These are phyloP conservation scores for Candida multigemmis DNA, from an alignment of 805 yeast species.

Conservation along the genomic window DNA sequence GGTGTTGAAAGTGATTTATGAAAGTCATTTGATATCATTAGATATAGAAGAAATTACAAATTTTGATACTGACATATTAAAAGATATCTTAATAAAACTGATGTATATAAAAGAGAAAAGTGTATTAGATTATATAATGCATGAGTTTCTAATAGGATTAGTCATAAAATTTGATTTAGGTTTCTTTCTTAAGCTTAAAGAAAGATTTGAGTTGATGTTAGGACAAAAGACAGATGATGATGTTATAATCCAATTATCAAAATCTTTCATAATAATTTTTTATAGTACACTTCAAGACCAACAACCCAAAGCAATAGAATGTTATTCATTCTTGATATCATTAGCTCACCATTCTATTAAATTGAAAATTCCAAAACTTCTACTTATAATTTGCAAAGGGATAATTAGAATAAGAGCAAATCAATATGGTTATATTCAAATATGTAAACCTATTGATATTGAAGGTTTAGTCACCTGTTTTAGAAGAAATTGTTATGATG, in stretches of 20 bases:
- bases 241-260: too few species aligned
- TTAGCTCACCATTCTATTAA: constrained; percentile 27
- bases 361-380: constrained; percentile 21
- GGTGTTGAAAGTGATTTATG: too few species aligned
- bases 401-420: constrained; percentile 48
- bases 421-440: constrained; percentile 32
- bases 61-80: constrained; percentile 22
- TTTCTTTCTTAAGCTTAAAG: too few species aligned
- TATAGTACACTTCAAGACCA: too few species aligned
- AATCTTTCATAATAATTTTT: too few species aligned
- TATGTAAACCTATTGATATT: constrained; percentile 50
- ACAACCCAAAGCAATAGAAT: constrained; percentile 16
- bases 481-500: constrained; percentile 34
- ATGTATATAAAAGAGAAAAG: constrained; percentile 18
- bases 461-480: constrained; percentile 58
- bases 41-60: too few species aligned
- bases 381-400: constrained; percentile 42
- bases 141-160: too few species aligned
- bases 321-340: constrained; percentile 20
- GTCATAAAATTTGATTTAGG: too few species aligned
- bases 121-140: constrained; percentile 21
- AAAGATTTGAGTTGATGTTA: too few species aligned
- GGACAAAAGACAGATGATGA: too few species aligned
- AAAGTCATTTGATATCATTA: too few species aligned
- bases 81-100: constrained; percentile 20